Percentiles rank a stretch among this genome's conserved stretches.
Conservation (phyloP, 768 basidiomycete species). For the Amylocystis lapponica region DNA sequence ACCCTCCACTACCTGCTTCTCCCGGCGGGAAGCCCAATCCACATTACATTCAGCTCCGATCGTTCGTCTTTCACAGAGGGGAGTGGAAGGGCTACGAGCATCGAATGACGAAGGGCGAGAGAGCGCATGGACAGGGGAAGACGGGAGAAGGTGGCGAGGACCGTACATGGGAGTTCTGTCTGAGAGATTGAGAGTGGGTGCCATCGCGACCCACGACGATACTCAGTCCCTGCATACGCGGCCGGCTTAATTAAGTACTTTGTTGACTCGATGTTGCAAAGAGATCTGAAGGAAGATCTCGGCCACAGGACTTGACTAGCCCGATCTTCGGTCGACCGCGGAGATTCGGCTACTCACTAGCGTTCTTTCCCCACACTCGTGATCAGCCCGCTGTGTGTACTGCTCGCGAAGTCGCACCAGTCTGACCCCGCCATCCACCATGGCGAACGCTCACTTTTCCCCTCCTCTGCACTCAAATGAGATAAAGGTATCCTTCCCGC, state of each 20-base stretch:
- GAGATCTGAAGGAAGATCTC: too few relatives aligned
- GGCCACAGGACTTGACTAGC: too few relatives aligned
- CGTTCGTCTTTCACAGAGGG: conserved; percentile 69
- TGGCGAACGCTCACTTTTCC: neutral
- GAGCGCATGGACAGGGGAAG: conserved; percentile 55
- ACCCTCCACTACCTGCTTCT: conserved; percentile 50
- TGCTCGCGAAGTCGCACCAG: neutral
- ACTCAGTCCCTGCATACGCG: neutral
- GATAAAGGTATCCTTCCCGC: conserved; percentile 37
- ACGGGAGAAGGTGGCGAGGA: conserved; percentile 75
- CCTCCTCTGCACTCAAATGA: conserved; percentile 30
- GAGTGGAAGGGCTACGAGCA: conserved; percentile 87
- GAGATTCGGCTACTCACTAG: neutral
- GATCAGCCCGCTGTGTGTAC: neutral
- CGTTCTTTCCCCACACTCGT: conserved; percentile 2
- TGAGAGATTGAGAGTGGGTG: conserved; percentile 16
- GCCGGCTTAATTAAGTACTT: too few relatives aligned
- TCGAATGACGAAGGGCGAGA: conserved; percentile 89
- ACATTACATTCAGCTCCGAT: conserved; percentile 63
- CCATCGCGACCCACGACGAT: neutral
- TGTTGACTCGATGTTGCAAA: too few relatives aligned
- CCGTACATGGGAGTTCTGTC: conserved; percentile 86
- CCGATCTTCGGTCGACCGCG: too few relatives aligned
- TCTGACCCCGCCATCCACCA: neutral
- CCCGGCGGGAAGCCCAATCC: conserved; percentile 52